Conservation (phyloP, 371 early-diverging fungal genomes). For the Parasitella parasitica region DNA sequence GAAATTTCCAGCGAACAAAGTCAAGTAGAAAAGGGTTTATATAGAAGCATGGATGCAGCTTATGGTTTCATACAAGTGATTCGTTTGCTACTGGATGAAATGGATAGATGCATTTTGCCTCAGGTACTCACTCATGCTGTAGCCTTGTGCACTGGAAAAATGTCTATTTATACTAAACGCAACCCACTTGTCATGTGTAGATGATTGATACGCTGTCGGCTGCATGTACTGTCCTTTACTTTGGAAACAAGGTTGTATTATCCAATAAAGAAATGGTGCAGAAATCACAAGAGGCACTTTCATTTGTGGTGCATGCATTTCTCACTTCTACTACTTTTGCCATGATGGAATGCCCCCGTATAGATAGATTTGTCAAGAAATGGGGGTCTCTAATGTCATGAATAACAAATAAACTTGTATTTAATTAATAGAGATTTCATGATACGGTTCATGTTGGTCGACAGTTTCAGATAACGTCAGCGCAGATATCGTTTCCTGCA, state of each 20-base stretch:
- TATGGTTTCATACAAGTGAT: conserved; percentile 27
- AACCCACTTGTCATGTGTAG: conserved; percentile 7
- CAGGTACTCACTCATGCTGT: neutral
- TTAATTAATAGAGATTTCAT: neutral
- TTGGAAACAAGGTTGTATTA: conserved; percentile 25
- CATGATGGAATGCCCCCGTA: conserved; percentile 9
- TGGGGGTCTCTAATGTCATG: conserved; percentile 1
- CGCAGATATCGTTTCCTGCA: conserved; percentile 8
- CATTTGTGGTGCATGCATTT: conserved; percentile 4
- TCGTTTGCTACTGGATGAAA: conserved; percentile 10
- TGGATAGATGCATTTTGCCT: conserved; percentile 25
- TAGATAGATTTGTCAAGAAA: conserved; percentile 8
- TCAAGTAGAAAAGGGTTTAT: conserved; percentile 19
- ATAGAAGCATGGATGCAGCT: conserved; percentile 25
- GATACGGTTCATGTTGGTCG: neutral
- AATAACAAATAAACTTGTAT: neutral
- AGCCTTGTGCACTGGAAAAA: neutral
- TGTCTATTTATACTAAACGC: too few relatives aligned
- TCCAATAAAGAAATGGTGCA: neutral
- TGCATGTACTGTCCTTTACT: conserved; percentile 32
- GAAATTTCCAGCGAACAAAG: neutral
- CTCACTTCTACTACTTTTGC: neutral
- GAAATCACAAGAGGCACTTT: conserved; percentile 8
- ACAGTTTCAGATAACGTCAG: conserved; percentile 5
- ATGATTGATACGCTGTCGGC: conserved; percentile 24